phyloP scores from a whole-genome alignment of 2,329 filamentous ascomycete genomes.

The Cadophora malorum region DNA sequence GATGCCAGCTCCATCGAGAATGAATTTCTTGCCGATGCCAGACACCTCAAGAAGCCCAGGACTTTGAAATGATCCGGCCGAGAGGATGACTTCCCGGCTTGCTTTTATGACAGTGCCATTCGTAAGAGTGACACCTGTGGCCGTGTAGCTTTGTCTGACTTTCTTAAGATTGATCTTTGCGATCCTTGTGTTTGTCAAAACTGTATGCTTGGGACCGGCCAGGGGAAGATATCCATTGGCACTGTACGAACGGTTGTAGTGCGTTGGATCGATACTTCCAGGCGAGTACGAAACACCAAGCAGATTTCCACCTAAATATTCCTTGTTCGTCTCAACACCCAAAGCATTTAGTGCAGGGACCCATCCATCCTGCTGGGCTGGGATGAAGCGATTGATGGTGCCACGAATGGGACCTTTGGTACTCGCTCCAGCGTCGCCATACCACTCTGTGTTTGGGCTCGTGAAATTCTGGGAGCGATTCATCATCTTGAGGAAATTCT shows the following conservation, averaged over 20 bases:
- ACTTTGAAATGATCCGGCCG: constrained; percentile 57
- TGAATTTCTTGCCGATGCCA: constrained; percentile 53
- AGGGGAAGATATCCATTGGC: constrained; percentile 53
- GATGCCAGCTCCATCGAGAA: constrained; percentile 54
- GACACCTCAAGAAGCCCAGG: constrained; percentile 59
- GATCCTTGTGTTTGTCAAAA: constrained; percentile 85
- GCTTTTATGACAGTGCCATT: constrained; percentile 30
- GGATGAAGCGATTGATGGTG: constrained; percentile 51
- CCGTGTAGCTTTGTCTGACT: constrained; percentile 17
- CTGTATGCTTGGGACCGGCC: constrained; percentile 67
- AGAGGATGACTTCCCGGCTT: constrained; percentile 54
- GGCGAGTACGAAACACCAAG: constrained; percentile 58
- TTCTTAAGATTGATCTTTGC: constrained; percentile 68
- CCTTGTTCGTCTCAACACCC: constrained; percentile 50
- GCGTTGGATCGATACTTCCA: constrained; percentile 54
- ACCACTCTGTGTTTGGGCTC: constrained; percentile 28
- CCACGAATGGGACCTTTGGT: constrained; percentile 47
- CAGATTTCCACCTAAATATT: constrained; percentile 57
- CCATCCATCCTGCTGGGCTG: constrained; percentile 51
- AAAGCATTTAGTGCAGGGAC: constrained; percentile 54
- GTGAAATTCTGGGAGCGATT: constrained; percentile 31
- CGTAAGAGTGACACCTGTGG: constrained; percentile 32
- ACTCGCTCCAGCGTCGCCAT: constrained; percentile 45
- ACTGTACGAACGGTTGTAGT: constrained; percentile 57
- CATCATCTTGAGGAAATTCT: constrained; percentile 33